Percentiles rank a stretch among this genome's conserved stretches.
Evolutionary conservation across 805 yeast genomes (phyloP).

Genomic region (Candida michaelii): DNA sequence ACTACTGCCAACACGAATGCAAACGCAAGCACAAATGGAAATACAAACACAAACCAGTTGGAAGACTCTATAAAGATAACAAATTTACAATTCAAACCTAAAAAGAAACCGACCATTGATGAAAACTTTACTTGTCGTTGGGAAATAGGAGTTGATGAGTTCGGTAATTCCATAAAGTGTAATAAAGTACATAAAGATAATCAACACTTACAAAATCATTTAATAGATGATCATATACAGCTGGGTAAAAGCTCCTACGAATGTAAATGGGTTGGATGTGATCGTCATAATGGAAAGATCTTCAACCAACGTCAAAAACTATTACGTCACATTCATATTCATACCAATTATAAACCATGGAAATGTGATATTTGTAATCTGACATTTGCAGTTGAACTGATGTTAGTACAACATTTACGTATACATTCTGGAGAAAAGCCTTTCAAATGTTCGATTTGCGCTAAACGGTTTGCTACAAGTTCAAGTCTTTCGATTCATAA

Average conservation of each 20-base stretch:
- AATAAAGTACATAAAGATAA: conserved; percentile 47
- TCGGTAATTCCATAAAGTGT: conserved; percentile 47
- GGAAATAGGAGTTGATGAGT: conserved; percentile 31
- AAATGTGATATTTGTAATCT: conserved; percentile 69
- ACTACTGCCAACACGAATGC: background rate
- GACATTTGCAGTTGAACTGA: conserved; percentile 72
- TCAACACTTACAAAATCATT: conserved; percentile 68
- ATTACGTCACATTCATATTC: conserved; percentile 82
- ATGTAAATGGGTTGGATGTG: conserved; percentile 82
- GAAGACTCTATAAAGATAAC: conserved; percentile 27
- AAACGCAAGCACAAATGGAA: too few relatives aligned
- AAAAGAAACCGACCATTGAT: conserved; percentile 20
- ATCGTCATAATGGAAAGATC: conserved; percentile 52
- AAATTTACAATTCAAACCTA: conserved; percentile 33
- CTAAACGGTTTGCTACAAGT: conserved; percentile 76
- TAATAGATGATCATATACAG: conserved; percentile 67
- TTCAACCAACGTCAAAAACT: conserved; percentile 86
- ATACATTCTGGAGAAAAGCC: conserved; percentile 92
- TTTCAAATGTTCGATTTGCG: conserved; percentile 68
- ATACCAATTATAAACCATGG: conserved; percentile 81
- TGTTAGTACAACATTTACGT: conserved; percentile 77
- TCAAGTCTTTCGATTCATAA: conserved; percentile 81
- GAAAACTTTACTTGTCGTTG: conserved; percentile 45
- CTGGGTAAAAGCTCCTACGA: conserved; percentile 66
- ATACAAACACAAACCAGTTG: background rate